Base-by-base conservation (phyloP, 192 early-diverging fungal genomes). In the Umbelopsis ramanniana region DNA sequence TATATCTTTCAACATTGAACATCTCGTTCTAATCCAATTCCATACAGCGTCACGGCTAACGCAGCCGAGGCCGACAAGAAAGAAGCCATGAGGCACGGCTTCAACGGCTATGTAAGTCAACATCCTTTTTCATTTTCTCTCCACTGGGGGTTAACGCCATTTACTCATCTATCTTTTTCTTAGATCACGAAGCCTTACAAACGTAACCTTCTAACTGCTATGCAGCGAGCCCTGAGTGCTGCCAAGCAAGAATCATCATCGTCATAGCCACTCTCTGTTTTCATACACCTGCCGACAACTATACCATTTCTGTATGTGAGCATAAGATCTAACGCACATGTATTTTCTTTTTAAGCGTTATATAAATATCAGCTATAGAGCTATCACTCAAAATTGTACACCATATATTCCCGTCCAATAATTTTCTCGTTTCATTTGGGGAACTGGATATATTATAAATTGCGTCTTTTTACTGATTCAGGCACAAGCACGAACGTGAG, bases 101-200 rank as follows among this genome's bases (percentile, higher is more conserved):
- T 63, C 14, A 63, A 8, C 15, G 57, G 37, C 12, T 63, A 63
- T 37, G 48, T 50, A 50, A 17, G 48, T n/a, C n/a, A 1, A 3
- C 29, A 1, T 2, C 3, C 15, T n/a, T 6, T 6, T 21, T 17
- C 5, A 21, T 50, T 50, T 9, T 14, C 9, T 6, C 48, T 50
- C 5, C 19, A 6, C 17, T 3, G 15, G 15, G 14, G 15, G 14
- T 17, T n/a, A 50, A 50, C 17, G 19, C 29, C 29, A 43, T 43
- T 43, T 43, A 43, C 40, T 50, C 19, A 17, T 46, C 48, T 50
- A 50, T n/a, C 48, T 21, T 50, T 46, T 50, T 6, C 48, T 17
- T 15, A 50, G 48, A 63, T 63, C 26, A 63, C 57, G 17, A 63
- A 63, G 19, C 57, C 57, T n/a, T 63, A 63, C 33, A 63, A 37